phyloP scores from a whole-genome alignment of 495 filamentous ascomycete species.

The Penicillium paxilli region DNA sequence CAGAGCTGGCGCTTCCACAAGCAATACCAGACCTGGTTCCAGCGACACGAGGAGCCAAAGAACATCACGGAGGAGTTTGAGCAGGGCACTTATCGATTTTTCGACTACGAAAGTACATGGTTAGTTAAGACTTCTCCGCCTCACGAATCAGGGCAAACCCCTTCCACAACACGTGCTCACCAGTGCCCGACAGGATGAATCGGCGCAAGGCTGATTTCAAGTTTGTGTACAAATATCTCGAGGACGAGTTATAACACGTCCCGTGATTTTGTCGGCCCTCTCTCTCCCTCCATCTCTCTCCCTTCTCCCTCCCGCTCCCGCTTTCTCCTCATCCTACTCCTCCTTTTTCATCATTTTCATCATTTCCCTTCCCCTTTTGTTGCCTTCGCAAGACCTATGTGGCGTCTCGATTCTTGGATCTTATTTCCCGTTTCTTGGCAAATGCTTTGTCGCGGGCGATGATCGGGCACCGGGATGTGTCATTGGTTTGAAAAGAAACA shows the following conservation, averaged over 20 bases:
- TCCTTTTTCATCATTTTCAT: not conserved
- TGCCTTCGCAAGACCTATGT: not conserved
- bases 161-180: slow-evolving; percentile 10
- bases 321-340: not conserved
- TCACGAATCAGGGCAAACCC: not conserved
- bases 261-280: not conserved
- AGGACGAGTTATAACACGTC: slow-evolving; percentile 74
- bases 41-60: slow-evolving; percentile 97
- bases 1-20: slow-evolving; percentile 99
- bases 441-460: not conserved
- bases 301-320: not conserved
- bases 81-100: slow-evolving; percentile 97
- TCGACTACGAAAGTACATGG: slow-evolving; percentile 99
- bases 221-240: slow-evolving; percentile 95
- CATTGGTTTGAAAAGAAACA: not conserved
- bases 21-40: slow-evolving; percentile 99
- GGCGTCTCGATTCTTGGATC: not conserved
- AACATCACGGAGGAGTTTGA: slow-evolving; percentile 97
- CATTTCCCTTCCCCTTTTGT: not conserved
- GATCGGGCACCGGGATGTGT: not conserved
- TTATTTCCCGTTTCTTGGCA: not conserved
- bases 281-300: slow-evolving; percentile 2
- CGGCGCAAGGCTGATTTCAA: slow-evolving; percentile 97
- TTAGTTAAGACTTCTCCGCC: slow-evolving; percentile 46
- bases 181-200: slow-evolving; percentile 81